These are phyloP conservation scores for Bipolaris sorokiniana DNA, from an alignment of 2,329 filamentous ascomycete genomes.

Conservation along the genomic window DNA sequence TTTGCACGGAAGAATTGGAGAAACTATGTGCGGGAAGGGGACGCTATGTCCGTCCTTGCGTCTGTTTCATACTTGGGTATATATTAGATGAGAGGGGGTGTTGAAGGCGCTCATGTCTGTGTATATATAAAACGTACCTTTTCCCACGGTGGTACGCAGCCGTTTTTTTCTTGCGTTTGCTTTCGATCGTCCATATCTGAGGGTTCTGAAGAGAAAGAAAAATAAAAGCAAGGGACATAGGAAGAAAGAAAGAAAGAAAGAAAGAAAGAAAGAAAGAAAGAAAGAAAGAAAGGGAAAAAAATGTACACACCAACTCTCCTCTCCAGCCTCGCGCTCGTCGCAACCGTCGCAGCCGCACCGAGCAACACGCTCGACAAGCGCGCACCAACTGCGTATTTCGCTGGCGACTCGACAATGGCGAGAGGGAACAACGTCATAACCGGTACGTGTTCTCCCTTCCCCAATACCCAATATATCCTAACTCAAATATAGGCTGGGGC, in stretches of 20 bases:
- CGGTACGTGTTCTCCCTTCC: slow-evolving; percentile 33
- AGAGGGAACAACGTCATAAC: slow-evolving; percentile 53
- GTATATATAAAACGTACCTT: no score
- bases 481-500: slow-evolving; percentile 63
- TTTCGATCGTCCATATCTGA: no score
- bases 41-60: background rate
- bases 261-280: background rate
- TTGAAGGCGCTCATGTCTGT: no score
- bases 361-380: slow-evolving; percentile 31
- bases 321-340: slow-evolving; percentile 28
- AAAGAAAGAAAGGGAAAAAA: background rate
- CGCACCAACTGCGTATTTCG: slow-evolving; percentile 59
- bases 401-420: slow-evolving; percentile 69
- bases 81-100: background rate
- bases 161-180: background rate
- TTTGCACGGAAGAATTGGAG: background rate
- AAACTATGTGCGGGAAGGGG: no score
- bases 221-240: no score
- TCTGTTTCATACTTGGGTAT: background rate
- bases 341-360: slow-evolving; percentile 33
- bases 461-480: background rate
- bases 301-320: slow-evolving; percentile 23
- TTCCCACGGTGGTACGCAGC: background rate
- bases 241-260: background rate
- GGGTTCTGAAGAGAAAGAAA: background rate